Evolutionary conservation across 2,329 filamentous ascomycete species (phyloP).

Genomic region (Drechslerella coelobrocha): DNA sequence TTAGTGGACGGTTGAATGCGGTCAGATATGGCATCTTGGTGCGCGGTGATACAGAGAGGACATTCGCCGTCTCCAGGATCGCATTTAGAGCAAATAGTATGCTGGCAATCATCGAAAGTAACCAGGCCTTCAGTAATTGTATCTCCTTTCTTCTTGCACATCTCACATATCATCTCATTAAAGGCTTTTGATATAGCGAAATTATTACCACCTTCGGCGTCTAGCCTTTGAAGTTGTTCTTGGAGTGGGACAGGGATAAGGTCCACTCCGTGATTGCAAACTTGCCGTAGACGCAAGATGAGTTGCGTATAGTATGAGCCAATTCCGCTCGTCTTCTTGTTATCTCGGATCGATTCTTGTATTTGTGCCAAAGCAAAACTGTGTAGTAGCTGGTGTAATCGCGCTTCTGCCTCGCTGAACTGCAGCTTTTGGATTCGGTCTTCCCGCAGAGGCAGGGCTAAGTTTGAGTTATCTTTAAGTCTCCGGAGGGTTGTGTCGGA

Average conservation of each 20-base stretch:
- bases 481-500: constrained; percentile 56
- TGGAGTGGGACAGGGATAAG: constrained; percentile 13
- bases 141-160: constrained; percentile 6
- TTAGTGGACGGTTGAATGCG: constrained; percentile 48
- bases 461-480: constrained; percentile 52
- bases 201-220: neutral
- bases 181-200: constrained; percentile 4
- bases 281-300: constrained; percentile 49
- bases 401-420: constrained; percentile 17
- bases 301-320: constrained; percentile 21
- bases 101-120: constrained; percentile 17
- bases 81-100: constrained; percentile 12
- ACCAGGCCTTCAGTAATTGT: neutral
- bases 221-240: neutral
- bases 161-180: constrained; percentile 10
- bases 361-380: constrained; percentile 4
- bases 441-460: constrained; percentile 26
- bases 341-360: constrained; percentile 1
- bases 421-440: constrained; percentile 43
- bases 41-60: constrained; percentile 5
- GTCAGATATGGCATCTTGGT: constrained; percentile 1
- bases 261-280: constrained; percentile 50
- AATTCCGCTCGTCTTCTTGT: neutral
- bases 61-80: constrained; percentile 10
- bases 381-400: constrained; percentile 15